These are phyloP conservation scores for Penicillium expansum DNA, from an alignment of 2,329 filamentous ascomycete genomes.

Conservation along the genomic window DNA sequence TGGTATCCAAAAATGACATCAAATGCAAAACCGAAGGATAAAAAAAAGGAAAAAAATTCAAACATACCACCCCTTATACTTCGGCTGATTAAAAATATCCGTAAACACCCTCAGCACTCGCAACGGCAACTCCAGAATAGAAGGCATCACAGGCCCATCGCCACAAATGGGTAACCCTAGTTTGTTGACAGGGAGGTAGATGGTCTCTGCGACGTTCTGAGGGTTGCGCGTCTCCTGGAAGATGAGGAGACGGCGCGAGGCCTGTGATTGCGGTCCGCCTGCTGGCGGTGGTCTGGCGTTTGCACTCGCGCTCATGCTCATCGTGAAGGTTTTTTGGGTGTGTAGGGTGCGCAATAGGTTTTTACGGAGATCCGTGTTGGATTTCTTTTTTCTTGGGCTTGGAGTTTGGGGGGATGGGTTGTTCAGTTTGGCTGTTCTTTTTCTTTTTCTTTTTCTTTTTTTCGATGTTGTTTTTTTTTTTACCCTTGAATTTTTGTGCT, in stretches of 20 bases:
- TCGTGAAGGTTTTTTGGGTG: not conserved
- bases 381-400: slow-evolving; percentile 1
- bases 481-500: not conserved
- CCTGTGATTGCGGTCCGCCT: not conserved
- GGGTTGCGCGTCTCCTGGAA: slow-evolving; percentile 39
- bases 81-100: slow-evolving; percentile 39
- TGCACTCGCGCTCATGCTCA: slow-evolving; percentile 8
- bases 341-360: slow-evolving; percentile 1
- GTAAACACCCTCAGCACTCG: slow-evolving; percentile 37
- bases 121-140: slow-evolving; percentile 36
- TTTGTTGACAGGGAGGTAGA: slow-evolving; percentile 38
- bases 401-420: not conserved
- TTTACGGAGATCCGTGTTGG: slow-evolving; percentile 3
- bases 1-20: not conserved
- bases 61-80: slow-evolving; percentile 39
- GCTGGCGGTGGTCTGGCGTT: slow-evolving; percentile 11
- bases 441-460: not conserved
- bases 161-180: slow-evolving; percentile 38
- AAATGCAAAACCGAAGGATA: not conserved
- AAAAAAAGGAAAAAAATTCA: not conserved
- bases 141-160: slow-evolving; percentile 32
- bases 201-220: slow-evolving; percentile 26
- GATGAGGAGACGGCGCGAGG: slow-evolving; percentile 34
- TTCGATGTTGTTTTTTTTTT: not conserved
- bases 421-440: slow-evolving; percentile 6